phyloP scores from a whole-genome alignment of 2,329 filamentous ascomycete genomes.

The Knufia petricola region DNA sequence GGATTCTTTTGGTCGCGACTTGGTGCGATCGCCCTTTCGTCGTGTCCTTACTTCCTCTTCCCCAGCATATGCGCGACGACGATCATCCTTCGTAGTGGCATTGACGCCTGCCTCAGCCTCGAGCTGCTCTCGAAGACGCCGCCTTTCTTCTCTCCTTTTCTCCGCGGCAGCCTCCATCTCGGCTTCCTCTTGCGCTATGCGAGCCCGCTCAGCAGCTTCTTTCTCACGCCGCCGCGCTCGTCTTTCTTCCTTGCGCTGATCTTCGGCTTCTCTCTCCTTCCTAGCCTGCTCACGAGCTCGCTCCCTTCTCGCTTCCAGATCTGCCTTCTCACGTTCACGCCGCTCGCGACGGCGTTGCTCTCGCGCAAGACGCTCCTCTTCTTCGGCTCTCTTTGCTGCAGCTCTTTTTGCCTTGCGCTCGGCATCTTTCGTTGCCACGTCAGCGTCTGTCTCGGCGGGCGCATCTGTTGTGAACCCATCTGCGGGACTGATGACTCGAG shows the following conservation, averaged over 20 bases:
- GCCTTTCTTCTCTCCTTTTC: conserved; percentile 30
- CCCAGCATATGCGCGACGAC: conserved; percentile 27
- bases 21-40: conserved; percentile 24
- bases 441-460: conserved; percentile 43
- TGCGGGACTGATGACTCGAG: conserved; percentile 38
- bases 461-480: conserved; percentile 40
- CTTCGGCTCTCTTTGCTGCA: conserved; percentile 33
- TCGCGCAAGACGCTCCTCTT: conserved; percentile 27
- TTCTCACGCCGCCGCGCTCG: conserved; percentile 42
- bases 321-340: conserved; percentile 46
- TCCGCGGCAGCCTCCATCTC: conserved; percentile 29
- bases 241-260: conserved; percentile 47
- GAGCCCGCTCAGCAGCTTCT: conserved; percentile 24
- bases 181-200: conserved; percentile 27
- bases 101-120: conserved; percentile 18
- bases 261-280: conserved; percentile 50
- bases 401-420: conserved; percentile 51
- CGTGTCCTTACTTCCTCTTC: conserved; percentile 22
- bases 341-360: conserved; percentile 30
- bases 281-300: conserved; percentile 35
- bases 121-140: conserved; percentile 19
- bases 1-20: conserved; percentile 30
- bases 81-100: conserved; percentile 21
- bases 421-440: conserved; percentile 52
- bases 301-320: conserved; percentile 43